Evolutionary conservation across 2,329 filamentous ascomycete species (phyloP), one percentile per base, ranked within the genome.

Genomic region (Nothophaeocryptopus gaeumannii): DNA sequence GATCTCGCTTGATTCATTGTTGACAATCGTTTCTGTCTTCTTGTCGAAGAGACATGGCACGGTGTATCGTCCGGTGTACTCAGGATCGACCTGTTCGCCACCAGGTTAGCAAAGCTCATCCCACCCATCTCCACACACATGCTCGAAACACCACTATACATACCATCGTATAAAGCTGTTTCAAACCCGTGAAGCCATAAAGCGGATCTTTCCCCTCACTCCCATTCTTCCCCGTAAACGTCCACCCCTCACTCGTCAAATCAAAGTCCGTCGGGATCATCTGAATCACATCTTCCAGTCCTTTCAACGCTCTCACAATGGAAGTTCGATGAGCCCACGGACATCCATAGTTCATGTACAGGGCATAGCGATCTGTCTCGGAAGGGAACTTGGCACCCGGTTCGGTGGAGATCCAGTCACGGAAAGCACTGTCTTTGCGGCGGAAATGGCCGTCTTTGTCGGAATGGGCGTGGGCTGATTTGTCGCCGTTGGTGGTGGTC

Each of bases 1-100:
- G 65, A 96, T 95, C 73, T 96, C 90, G 58, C 84, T 84, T 70
- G 86, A 89, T 78, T 96, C 90, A 59, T 96, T 96, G 78, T 80
- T 92, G 54, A 95, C 89, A 63, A 96, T 93, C 16, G 75, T 81
- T 47, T 67, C 61, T 35, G 74, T 74, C 65, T 85, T 81, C 65
- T 82, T 85, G 58, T 88, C 85, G 74, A 81, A 88, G 42, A 95
- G 75, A 20, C 88, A 81, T 0, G 89, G 89, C 14, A 95, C 88
- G 0, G 88, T 93, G 66, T 89, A 89, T n/a, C 89, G 78, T 1
- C 84, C 88, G 1, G 70, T 63, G 63, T 88, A 92, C 33, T 81
- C 71, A 0, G 82, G 77, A 59, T 90, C 80, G 5, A 79, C 82
- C 55, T 78, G 7, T 26, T 26, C 20, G 20, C 20, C 20, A 26